These are phyloP conservation scores for Yarrowia alimentaria DNA, from an alignment of 805 yeast genomes.

Conservation along the genomic window DNA sequence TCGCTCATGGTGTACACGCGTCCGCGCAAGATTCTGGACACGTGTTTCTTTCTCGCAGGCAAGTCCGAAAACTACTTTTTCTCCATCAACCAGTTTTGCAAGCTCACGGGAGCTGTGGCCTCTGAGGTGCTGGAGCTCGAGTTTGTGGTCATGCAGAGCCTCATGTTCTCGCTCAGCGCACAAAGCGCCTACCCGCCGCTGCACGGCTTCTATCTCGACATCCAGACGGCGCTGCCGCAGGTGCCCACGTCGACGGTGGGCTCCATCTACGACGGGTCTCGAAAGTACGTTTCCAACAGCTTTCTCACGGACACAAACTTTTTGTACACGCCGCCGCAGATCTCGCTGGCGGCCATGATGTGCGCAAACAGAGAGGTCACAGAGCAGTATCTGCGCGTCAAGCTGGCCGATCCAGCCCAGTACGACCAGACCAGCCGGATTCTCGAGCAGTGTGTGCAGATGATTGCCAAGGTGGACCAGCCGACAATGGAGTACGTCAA, in stretches of 20 bases:
- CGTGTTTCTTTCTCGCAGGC: constrained; percentile 86
- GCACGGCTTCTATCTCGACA: constrained; percentile 93
- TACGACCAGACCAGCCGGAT: constrained; percentile 29
- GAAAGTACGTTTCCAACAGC: constrained; percentile 62
- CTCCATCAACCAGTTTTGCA: constrained; percentile 76
- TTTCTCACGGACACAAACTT: constrained; percentile 74
- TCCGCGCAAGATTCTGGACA: constrained; percentile 75
- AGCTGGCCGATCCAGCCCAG: constrained; percentile 45
- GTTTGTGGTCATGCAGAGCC: constrained; percentile 67
- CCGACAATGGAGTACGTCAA: constrained; percentile 39
- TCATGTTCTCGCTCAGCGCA: constrained; percentile 74
- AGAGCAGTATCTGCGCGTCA: constrained; percentile 63
- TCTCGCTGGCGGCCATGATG: constrained; percentile 83
- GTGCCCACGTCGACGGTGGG: constrained; percentile 53
- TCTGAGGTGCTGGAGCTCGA: constrained; percentile 71
- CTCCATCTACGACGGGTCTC: constrained; percentile 66
- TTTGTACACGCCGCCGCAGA: constrained; percentile 88
- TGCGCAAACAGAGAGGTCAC: constrained; percentile 62
- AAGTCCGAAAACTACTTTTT: constrained; percentile 90
- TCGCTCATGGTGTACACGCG: constrained; percentile 78
- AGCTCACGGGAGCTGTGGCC: constrained; percentile 50
- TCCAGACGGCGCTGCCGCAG: constrained; percentile 58
- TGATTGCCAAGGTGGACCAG: constrained; percentile 30
- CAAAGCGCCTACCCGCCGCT: constrained; percentile 88
- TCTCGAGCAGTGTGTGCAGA: constrained; percentile 36